A percentile compares a stretch with the other conserved stretches of the same genome.
Evolutionary conservation across 2,329 filamentous ascomycete genomes (phyloP).

Genomic region (Phaeosphaeriaceae sp.): DNA sequence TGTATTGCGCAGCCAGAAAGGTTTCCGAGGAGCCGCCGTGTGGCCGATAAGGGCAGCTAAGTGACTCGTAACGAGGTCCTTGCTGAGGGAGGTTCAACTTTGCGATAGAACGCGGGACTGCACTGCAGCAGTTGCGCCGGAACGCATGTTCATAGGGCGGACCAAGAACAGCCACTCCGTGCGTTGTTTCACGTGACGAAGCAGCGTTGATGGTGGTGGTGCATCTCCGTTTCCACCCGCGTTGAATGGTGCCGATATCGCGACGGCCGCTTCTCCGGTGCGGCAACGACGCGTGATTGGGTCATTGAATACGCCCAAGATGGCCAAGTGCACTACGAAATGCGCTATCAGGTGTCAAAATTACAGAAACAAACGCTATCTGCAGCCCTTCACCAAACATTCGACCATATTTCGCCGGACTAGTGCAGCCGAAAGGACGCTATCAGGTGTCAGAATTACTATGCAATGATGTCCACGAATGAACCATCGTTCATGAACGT

Average conservation of each 20-base stretch:
- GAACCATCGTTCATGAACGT: not conserved
- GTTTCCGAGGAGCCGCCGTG: conserved; percentile 40
- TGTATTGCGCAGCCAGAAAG: conserved; percentile 27
- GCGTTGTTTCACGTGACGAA: too few relatives aligned
- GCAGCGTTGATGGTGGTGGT: too few relatives aligned
- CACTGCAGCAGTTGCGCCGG: too few relatives aligned
- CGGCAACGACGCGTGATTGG: not conserved
- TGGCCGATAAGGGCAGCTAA: conserved; percentile 16
- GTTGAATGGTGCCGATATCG: not conserved
- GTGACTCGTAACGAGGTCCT: not conserved
- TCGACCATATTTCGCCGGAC: not conserved
- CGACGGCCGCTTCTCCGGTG: not conserved
- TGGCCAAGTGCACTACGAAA: not conserved
- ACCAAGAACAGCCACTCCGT: too few relatives aligned
- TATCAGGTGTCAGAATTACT: conserved; percentile 15
- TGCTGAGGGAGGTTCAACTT: not conserved
- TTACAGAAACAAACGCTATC: not conserved
- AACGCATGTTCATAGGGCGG: too few relatives aligned
- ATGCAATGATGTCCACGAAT: not conserved
- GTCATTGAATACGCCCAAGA: not conserved
- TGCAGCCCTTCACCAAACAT: not conserved
- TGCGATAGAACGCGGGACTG: not conserved
- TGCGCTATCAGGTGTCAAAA: not conserved
- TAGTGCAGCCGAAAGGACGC: conserved; percentile 2
- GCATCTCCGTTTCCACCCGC: not conserved